Base-by-base conservation (phyloP, 768 basidiomycete genomes). In the Piloderma croceum region DNA sequence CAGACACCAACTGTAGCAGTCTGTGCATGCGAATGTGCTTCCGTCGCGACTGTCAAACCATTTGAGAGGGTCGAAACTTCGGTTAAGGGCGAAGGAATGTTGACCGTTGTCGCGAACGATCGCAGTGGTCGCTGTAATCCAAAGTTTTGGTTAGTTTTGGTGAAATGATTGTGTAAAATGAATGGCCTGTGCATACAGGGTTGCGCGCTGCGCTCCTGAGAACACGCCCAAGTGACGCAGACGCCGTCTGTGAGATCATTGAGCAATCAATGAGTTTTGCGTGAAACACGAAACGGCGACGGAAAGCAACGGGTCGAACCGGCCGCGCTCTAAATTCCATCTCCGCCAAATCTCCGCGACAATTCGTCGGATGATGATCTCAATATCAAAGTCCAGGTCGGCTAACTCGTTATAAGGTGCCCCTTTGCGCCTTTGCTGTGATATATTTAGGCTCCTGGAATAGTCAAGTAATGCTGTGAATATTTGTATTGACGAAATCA, bases 1-100 rank as follows among this genome's bases (percentile, higher is more conserved):
- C 92, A 99, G 45, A 98, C 85, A 47, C 96, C 96, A 24, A 97
- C 91, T n/a, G 94, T 99, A 6, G 93, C 92, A 1, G 96, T 98
- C 66, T 93, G 87, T 4, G 90, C 84, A 60, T 89, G 83, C 4
- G 89, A 76, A 45, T 91, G 87, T 6, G 86, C 68, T 64, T 94
- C 91, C 2, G 92, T 94, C 36, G 93, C 93, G 50, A 99, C 83
- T 10, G 91, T 94, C 43, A 99, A 72, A 45, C 96, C 96, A 70
- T 96, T 97, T 11, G 89, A 72, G 40, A 99, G 83, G 5, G 90
- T 94, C 20, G 92, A 84, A 45, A 90, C 80, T 65, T 97, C 82
- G 33, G 92, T 96, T 48, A 83, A 71, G 39, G 94, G 94, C 37
- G 75, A 68, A 32, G 72, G 66, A 45, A 73, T 54, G 62, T 76